Conservation (phyloP, 306 rosid genomes). For the Vigna angularis region DNA sequence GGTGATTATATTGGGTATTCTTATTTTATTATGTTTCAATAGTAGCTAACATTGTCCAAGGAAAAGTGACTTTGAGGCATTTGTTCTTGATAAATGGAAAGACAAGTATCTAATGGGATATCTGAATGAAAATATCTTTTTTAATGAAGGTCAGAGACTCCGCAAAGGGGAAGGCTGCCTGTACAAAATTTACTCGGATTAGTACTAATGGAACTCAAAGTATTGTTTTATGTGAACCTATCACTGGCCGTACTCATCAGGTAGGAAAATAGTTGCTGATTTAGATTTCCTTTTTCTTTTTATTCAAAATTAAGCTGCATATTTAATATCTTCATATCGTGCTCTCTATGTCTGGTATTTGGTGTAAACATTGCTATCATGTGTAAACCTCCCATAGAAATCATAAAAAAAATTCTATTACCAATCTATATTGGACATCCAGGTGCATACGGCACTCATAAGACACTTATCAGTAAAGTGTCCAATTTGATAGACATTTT, state of each 20-base stretch:
- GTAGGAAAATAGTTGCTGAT: slow-evolving; percentile 47
- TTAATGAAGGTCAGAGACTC: slow-evolving; percentile 61
- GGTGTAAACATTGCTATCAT: slow-evolving; percentile 2
- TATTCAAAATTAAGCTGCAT: neutral
- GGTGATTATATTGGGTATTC: slow-evolving; percentile 18
- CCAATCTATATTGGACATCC: neutral
- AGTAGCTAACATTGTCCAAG: slow-evolving; percentile 19
- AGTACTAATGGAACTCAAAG: slow-evolving; percentile 71
- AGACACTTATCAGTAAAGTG: too few species aligned
- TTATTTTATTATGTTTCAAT: neutral
- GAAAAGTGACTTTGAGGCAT: slow-evolving; percentile 12
- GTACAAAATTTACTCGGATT: slow-evolving; percentile 78
- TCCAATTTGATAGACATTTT: too few species aligned
- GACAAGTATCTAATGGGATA: neutral
- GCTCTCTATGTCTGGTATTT: neutral
- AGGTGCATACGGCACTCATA: too few species aligned
- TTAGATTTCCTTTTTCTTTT: slow-evolving; percentile 27
- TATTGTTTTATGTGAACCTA: slow-evolving; percentile 80
- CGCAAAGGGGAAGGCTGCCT: slow-evolving; percentile 72
- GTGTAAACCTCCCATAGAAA: neutral
- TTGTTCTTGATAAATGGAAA: slow-evolving; percentile 15
- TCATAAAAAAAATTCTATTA: slow-evolving; percentile 1
- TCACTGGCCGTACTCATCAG: slow-evolving; percentile 92
- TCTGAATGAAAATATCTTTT: slow-evolving; percentile 41
- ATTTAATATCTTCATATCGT: neutral